Evolutionary conservation across 2,329 filamentous ascomycete genomes (phyloP), one percentile per base, ranked within the genome.

Genomic region (Colletotrichum phormii): DNA sequence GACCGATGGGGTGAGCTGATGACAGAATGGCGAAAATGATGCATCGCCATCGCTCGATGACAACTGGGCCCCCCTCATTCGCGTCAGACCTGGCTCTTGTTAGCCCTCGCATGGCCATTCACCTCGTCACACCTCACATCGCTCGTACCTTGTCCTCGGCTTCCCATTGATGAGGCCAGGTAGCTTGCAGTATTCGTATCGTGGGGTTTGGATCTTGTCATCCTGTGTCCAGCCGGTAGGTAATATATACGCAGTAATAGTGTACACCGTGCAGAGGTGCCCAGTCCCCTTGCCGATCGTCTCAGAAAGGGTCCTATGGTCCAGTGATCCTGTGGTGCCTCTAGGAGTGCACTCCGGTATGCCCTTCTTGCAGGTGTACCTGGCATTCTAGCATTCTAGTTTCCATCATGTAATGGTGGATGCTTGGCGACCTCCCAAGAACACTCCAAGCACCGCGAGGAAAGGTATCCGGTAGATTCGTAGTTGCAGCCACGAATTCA

Each of bases 1-100:
- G 55, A 31, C 26, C 12, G 70, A 72, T 70, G 60, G 54, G 37
- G 66, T 70, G 60, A 72, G 70, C 70, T 72, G 70, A 72, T 70
- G 66, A 64, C 70, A 73, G 66, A 62, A 73, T 71, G 29, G 66
- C 71, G 55, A 73, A 65, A 55, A 71, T 73, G 71, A 65, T 72
- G 70, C 66, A 70, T 72, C 60, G 66, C 66, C 64, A 46, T 26
- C 24, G 22, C 12, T 29, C 15, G 35, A 37, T n/a, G 33, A 37
- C 51, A 51, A 55, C 18, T 49, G 58, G 57, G 24, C 58, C 58
- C 67, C 57, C 33, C 37, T 57, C 33, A 54, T 63, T 70, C 35
- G 67, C 67, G 53, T 42, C 67, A 70, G 61, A 62, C 53, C 67
- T 65, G 33, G 35, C 61, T 31, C 29, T 15, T 22, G 37, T 51